Percentiles rank a stretch among this genome's conserved stretches.
Evolutionary conservation across 106 monocot genomes (phyloP).

Genomic region (Allium sativum): DNA sequence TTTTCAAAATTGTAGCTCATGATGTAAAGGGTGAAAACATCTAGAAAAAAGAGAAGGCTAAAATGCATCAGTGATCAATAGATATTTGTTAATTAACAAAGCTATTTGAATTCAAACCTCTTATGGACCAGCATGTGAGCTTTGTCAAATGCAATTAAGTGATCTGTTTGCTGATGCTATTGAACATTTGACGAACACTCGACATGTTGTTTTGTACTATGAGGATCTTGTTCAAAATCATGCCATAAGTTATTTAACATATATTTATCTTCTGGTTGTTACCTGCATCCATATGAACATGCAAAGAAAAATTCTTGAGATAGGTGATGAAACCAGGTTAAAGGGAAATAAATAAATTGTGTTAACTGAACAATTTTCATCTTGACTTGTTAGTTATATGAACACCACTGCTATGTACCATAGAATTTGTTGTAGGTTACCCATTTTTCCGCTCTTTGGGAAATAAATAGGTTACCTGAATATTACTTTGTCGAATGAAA

Average conservation of each 20-base stretch:
- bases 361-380: not conserved
- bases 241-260: constrained; percentile 11
- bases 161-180: constrained; percentile 23
- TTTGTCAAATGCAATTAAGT: constrained; percentile 9
- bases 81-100: too few relatives aligned
- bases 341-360: not conserved
- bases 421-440: not conserved
- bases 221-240: constrained; percentile 46
- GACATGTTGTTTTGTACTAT: constrained; percentile 42
- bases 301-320: not conserved
- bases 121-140: too few relatives aligned
- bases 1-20: too few relatives aligned
- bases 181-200: constrained; percentile 34
- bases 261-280: not conserved
- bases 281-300: not conserved
- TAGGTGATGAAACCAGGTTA: not conserved
- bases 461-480: too few relatives aligned
- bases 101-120: too few relatives aligned
- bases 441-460: too few relatives aligned
- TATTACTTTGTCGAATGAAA: too few relatives aligned
- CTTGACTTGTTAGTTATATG: not conserved
- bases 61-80: too few relatives aligned
- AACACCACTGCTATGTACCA: not conserved
- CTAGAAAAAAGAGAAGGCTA: too few relatives aligned
- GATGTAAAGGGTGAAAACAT: too few relatives aligned